These are phyloP conservation scores for Calonectria hongkongensis DNA, from an alignment of 2,329 filamentous ascomycete genomes.

Conservation along the genomic window DNA sequence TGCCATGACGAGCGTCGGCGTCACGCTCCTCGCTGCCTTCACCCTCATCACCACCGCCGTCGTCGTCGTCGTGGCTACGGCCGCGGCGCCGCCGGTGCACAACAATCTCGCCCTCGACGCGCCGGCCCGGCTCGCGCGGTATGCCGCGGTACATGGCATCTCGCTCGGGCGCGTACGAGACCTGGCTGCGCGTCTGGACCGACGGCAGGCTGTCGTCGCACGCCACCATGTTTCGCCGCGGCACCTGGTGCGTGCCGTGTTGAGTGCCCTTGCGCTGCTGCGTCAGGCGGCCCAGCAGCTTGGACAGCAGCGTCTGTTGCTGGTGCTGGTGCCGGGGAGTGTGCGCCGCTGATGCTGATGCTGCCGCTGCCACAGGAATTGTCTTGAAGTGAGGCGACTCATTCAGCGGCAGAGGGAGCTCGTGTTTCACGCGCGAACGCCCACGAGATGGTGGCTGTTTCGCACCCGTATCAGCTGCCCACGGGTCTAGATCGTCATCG, in stretches of 20 bases:
- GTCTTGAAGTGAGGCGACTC: slow-evolving; percentile 1
- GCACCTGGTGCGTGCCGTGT: not conserved
- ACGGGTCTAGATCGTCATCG: no score
- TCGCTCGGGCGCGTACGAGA: slow-evolving; percentile 40
- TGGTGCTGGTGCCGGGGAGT: not conserved
- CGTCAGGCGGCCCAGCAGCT: not conserved
- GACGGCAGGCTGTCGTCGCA: not conserved
- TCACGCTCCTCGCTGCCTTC: not conserved
- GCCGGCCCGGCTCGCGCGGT: slow-evolving; percentile 31
- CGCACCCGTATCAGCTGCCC: not conserved
- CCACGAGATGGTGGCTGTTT: not conserved
- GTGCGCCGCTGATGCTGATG: not conserved
- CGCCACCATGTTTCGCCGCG: not conserved
- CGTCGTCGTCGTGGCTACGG: no score
- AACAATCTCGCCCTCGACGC: slow-evolving; percentile 40
- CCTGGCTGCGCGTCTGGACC: not conserved
- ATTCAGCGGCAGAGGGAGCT: not conserved
- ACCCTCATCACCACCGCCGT: not conserved
- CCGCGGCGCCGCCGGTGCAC: slow-evolving; percentile 33
- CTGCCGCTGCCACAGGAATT: not conserved
- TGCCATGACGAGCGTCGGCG: no score
- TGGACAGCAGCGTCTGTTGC: not conserved
- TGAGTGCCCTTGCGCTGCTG: not conserved
- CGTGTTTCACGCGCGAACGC: not conserved
- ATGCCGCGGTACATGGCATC: slow-evolving; percentile 47